These are phyloP conservation scores for Mycena maculata DNA, from an alignment of 768 basidiomycete species.

Conservation along the genomic window DNA sequence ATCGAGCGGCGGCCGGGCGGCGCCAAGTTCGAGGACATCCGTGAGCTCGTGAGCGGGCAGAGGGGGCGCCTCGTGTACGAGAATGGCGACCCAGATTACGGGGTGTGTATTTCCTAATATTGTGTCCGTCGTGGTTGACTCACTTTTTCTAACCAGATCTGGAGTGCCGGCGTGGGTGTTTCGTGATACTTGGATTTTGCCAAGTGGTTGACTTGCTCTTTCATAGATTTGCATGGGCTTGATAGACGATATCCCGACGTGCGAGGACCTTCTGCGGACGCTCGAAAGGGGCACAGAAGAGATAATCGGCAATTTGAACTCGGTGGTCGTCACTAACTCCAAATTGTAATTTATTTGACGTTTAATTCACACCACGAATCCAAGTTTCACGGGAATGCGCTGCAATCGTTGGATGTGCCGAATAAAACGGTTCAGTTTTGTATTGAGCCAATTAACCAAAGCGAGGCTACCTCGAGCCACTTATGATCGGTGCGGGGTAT, in stretches of 20 bases:
- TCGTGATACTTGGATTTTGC: neutral
- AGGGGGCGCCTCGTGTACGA: constrained; percentile 84
- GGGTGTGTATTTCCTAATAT: no score
- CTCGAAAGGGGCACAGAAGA: constrained; percentile 84
- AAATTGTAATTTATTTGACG: constrained; percentile 48
- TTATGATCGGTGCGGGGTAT: no score
- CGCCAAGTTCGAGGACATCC: constrained; percentile 87
- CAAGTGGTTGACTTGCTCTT: neutral
- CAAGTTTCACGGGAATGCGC: no score
- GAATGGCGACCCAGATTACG: constrained; percentile 85
- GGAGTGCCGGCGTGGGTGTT: constrained; percentile 66
- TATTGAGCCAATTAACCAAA: no score
- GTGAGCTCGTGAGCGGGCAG: constrained; percentile 78
- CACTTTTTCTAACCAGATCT: no score
- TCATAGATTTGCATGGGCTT: constrained; percentile 64
- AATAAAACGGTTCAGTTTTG: neutral
- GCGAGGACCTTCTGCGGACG: constrained; percentile 72
- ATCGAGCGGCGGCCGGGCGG: constrained; percentile 86
- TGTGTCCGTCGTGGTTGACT: no score
- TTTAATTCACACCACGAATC: neutral
- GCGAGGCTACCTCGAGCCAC: no score
- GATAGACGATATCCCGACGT: constrained; percentile 88
- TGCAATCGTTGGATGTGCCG: no score
- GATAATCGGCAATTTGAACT: constrained; percentile 63
- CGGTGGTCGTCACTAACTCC: constrained; percentile 48